These are phyloP conservation scores for Raddia guianensis DNA, from an alignment of 176 grass and related monocot species.

Conservation along the genomic window DNA sequence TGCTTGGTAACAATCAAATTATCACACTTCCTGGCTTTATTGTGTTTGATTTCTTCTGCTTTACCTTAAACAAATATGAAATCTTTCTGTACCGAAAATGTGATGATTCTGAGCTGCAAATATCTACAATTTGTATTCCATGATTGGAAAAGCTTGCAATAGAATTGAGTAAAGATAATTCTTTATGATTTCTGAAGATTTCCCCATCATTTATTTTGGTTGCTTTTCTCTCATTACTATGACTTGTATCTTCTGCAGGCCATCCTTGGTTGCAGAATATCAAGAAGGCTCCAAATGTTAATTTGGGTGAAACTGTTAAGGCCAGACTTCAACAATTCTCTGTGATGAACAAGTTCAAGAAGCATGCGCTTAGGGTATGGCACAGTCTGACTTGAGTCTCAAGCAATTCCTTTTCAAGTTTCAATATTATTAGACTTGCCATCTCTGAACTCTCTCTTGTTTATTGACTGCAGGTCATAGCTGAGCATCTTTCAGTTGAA, in stretches of 20 bases:
- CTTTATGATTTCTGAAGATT: slow-evolving; percentile 6
- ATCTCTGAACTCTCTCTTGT: slow-evolving; percentile 28
- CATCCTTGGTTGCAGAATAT: slow-evolving; percentile 94
- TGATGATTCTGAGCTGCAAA: slow-evolving; percentile 12
- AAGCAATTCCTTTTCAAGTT: slow-evolving; percentile 14
- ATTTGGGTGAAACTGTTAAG: slow-evolving; percentile 86
- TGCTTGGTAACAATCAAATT: slow-evolving; percentile 66
- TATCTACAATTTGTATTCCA: background rate
- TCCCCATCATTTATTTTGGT: background rate
- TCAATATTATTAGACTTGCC: slow-evolving; percentile 7
- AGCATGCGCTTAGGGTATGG: slow-evolving; percentile 79
- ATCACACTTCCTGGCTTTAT: background rate
- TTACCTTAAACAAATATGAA: slow-evolving; percentile 9
- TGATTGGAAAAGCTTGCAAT: slow-evolving; percentile 5
- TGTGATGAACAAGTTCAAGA: slow-evolving; percentile 98
- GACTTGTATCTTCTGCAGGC: slow-evolving; percentile 53
- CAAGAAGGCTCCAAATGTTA: slow-evolving; percentile 96
- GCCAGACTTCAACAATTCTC: slow-evolving; percentile 95
- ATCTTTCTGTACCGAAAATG: background rate
- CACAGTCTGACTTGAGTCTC: slow-evolving; percentile 37
- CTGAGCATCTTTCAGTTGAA: slow-evolving; percentile 90
- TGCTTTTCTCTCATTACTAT: slow-evolving; percentile 14
- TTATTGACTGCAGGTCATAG: slow-evolving; percentile 65
- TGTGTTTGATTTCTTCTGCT: slow-evolving; percentile 25
- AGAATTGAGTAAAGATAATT: background rate